phyloP scores from a whole-genome alignment of 495 filamentous ascomycete genomes.

The Lophiostoma macrostomum region DNA sequence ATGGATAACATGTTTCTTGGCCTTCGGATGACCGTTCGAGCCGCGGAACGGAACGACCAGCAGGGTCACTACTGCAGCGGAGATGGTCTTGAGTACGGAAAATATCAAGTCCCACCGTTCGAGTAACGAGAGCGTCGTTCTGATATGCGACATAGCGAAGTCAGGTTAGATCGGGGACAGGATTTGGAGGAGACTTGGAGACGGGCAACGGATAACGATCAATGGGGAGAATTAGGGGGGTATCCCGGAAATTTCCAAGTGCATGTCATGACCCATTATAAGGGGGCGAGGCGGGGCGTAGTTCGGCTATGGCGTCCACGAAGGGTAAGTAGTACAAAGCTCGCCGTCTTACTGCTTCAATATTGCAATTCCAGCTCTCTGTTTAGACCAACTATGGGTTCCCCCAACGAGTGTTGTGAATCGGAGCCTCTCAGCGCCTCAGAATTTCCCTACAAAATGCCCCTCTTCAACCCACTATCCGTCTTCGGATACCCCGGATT shows the following conservation, averaged over 20 bases:
- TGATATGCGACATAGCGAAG: conserved; percentile 10
- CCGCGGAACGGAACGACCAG: conserved; percentile 8
- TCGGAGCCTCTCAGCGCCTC: too few relatives aligned
- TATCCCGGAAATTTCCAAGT: background rate
- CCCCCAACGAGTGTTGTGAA: too few relatives aligned
- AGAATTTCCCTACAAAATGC: too few relatives aligned
- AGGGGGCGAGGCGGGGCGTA: background rate
- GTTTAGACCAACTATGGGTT: too few relatives aligned
- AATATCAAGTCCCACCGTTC: conserved; percentile 8
- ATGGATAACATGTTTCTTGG: conserved; percentile 11
- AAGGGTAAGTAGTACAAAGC: background rate
- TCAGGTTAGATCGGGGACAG: conserved; percentile 2
- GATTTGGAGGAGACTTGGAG: conserved; percentile 6
- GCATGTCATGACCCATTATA: background rate
- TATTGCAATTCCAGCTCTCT: too few relatives aligned
- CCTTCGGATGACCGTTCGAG: conserved; percentile 8
- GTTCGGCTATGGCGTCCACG: background rate
- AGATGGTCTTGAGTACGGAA: conserved; percentile 10
- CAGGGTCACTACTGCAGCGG: conserved; percentile 8
- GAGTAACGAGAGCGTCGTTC: conserved; percentile 7
- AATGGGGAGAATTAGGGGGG: conserved; percentile 1
- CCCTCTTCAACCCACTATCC: conserved; percentile 23
- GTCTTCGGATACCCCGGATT: conserved; percentile 19
- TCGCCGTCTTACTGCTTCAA: too few relatives aligned
- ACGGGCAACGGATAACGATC: conserved; percentile 1